Base-by-base conservation (phyloP, 2,329 filamentous ascomycete genomes). In the Teratosphaeria viscida region DNA sequence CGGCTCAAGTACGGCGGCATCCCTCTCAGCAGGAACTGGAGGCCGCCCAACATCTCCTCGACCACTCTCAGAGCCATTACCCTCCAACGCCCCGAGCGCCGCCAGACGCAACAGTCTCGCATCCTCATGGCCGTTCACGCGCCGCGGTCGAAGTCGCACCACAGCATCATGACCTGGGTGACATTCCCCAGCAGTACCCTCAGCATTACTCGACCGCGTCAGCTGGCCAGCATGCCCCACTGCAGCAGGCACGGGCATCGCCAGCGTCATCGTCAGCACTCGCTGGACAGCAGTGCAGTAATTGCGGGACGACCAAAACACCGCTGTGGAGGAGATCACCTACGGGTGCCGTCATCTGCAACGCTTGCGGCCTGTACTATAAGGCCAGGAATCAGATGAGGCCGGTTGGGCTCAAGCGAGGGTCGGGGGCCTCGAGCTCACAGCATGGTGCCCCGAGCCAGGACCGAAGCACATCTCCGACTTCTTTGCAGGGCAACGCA, bases 241-340 rank as follows among this genome's bases (percentile, higher is more conserved):
- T 52, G 12, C 34, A n/a, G 5, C 55, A 26, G 7, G 34, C 55
- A 29, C 52, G 57, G 19, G 29, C 49, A 23, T 35, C 60, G 3
- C 52, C 57, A 16, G 37, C 27, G 11, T 32, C 54, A 16, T 74
- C 70, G 63, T 70, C 72, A 56, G 71, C 75, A 37, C 70, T 85
- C 52, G 78, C 76, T 56, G 86, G 85, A 2, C 87, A 63, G 27
- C 49, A 56, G 56, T 62, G 57, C 65, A 99, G 94, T 72, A 99
- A 99, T 75, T 99, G 94, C 73, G 88, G 87, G 60, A 97, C 94
- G 16, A 96, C 91, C 57, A 86, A 88, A 72, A 99, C 94, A 54
- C 94, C 94, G 27, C 77, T 99, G 43, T 99, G 94, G 94, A 85
- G 94, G 71, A 85, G 94, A 70, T 96, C 92, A 16, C 92, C 92